These are phyloP conservation scores for Hordeum pubiflorum DNA, from an alignment of 202 grass and related monocot species.

Conservation along the genomic window DNA sequence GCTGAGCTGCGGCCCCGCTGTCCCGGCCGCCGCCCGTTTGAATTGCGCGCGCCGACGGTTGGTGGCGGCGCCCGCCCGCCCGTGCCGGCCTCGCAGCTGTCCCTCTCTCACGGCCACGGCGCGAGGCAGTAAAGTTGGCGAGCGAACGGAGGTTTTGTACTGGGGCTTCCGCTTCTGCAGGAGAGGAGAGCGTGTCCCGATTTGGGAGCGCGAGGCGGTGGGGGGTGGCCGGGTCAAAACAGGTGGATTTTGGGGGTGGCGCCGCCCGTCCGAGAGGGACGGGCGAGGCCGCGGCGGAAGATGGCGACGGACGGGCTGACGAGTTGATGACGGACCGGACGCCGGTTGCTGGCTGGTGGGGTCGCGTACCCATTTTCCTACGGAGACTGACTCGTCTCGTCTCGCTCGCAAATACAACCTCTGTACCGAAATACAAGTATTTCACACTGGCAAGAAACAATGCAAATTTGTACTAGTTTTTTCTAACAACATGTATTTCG, in stretches of 20 bases:
- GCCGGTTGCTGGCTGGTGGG: background rate
- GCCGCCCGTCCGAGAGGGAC: conserved; percentile 4
- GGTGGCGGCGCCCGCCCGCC: conserved; percentile 24
- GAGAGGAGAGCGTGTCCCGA: background rate
- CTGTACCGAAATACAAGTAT: too few relatives aligned
- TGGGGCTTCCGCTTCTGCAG: background rate
- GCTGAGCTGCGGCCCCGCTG: conserved; percentile 22
- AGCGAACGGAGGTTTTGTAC: background rate
- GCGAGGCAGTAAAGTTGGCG: background rate
- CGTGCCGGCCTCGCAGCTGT: background rate
- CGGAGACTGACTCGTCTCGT: too few relatives aligned
- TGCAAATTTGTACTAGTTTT: too few relatives aligned
- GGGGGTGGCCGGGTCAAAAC: background rate
- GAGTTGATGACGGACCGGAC: background rate
- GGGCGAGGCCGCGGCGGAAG: background rate
- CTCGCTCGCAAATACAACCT: too few relatives aligned
- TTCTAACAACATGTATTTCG: too few relatives aligned
- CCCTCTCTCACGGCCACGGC: background rate
- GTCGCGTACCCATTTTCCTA: too few relatives aligned
- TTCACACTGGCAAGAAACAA: too few relatives aligned
- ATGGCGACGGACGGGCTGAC: background rate
- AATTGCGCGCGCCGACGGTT: conserved; percentile 6
- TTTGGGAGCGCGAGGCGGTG: background rate
- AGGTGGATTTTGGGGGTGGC: background rate
- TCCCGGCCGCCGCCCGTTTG: conserved; percentile 11